These are phyloP conservation scores for Lagenaria siceraria DNA, from an alignment of 306 rosid species.

Conservation along the genomic window DNA sequence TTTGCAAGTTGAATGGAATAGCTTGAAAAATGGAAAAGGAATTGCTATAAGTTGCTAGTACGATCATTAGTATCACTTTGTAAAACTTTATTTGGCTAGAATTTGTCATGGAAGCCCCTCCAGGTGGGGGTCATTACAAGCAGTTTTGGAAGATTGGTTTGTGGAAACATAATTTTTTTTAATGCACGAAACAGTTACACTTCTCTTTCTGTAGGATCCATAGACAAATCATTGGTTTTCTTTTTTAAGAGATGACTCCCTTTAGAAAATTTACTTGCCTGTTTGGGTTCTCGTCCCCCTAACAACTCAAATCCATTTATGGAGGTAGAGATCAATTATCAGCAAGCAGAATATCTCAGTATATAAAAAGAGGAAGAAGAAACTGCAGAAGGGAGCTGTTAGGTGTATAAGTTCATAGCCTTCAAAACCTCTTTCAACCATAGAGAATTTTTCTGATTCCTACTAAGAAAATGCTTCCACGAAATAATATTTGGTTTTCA, in stretches of 20 bases:
- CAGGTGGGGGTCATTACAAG: not conserved
- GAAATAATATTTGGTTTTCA: not conserved
- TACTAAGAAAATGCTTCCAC: not conserved
- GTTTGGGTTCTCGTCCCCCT: not conserved
- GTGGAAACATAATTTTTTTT: not conserved
- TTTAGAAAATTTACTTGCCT: not conserved
- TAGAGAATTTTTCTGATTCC: not conserved
- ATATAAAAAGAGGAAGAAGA: not conserved
- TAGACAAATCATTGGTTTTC: not conserved
- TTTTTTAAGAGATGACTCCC: not conserved
- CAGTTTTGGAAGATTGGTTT: not conserved
- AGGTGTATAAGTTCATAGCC: not conserved
- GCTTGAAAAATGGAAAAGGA: not conserved
- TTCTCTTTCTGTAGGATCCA: not conserved
- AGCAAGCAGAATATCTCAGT: not conserved
- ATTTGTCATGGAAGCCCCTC: not conserved
- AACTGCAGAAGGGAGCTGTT: not conserved
- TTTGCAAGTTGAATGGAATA: not conserved
- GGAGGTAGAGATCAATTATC: not conserved
- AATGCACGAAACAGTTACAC: not conserved
- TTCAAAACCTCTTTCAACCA: not conserved
- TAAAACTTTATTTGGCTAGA: not conserved
- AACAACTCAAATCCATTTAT: not conserved
- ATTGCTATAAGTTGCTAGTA: not conserved
- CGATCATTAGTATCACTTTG: not conserved